Conservation (phyloP, 306 rosid genomes). For the Prunus kanzakura region DNA sequence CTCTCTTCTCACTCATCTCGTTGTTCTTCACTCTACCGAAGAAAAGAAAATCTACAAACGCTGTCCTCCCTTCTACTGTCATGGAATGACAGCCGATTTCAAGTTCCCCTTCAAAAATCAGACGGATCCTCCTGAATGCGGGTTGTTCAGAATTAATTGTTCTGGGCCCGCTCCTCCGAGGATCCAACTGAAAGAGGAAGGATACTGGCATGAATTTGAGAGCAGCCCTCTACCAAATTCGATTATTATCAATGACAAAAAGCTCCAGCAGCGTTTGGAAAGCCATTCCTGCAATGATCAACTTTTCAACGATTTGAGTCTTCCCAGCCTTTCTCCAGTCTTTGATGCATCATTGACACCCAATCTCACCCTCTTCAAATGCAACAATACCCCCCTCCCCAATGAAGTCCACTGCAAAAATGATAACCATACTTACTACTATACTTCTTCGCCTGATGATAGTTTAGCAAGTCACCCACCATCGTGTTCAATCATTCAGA, state of each 20-base stretch:
- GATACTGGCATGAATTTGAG: not conserved
- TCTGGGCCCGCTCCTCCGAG: rapidly evolving
- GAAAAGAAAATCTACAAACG: not conserved
- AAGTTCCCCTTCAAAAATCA: not conserved
- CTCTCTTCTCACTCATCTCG: constrained; percentile 11
- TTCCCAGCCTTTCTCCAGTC: not conserved
- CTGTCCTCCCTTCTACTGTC: constrained; percentile 6
- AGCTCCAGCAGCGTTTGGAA: not conserved
- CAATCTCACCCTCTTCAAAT: not conserved
- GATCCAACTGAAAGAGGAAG: not conserved
- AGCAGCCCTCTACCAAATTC: not conserved
- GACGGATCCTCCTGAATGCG: not conserved
- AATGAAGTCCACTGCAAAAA: rapidly evolving
- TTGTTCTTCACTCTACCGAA: constrained; percentile 3
- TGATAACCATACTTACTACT: not conserved
- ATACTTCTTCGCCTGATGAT: too few relatives aligned
- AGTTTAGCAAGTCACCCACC: not conserved
- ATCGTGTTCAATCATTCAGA: not conserved
- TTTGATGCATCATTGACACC: too few relatives aligned
- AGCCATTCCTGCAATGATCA: not conserved
- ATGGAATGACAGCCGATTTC: too few relatives aligned
- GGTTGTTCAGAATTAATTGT: not conserved
- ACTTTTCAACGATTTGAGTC: not conserved
- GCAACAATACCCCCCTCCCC: not conserved
- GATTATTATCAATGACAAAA: rapidly evolving